Evolutionary conservation across 225 moss, liverwort and hornwort genomes (phyloP).

Genomic region (Polytrichum commune): DNA sequence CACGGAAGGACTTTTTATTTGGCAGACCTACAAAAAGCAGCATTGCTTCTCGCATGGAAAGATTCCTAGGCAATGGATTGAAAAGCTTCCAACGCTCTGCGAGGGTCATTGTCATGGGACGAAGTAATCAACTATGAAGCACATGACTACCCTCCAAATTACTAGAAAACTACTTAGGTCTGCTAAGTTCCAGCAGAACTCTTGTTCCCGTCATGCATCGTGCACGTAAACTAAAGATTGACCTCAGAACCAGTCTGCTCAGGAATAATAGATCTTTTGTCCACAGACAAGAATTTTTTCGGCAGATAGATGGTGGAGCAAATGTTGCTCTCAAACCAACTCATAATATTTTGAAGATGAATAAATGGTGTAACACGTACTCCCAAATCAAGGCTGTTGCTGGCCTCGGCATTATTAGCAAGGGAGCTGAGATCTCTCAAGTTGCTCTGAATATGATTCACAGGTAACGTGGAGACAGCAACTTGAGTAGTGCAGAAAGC

Average conservation of each 20-base stretch:
- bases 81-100: neutral
- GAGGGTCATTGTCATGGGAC: neutral
- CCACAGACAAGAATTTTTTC: too few relatives aligned
- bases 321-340: too few relatives aligned
- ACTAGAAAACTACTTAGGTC: neutral
- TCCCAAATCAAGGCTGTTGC: neutral
- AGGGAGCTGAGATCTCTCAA: neutral
- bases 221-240: neutral
- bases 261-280: too few relatives aligned
- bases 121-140: neutral
- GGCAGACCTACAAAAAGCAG: neutral
- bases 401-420: neutral
- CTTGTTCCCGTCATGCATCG: neutral
- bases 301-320: too few relatives aligned
- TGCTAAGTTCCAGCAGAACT: neutral
- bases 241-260: too few relatives aligned
- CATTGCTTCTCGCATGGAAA: neutral
- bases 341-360: too few relatives aligned
- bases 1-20: constrained; percentile 3
- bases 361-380: neutral
- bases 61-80: neutral
- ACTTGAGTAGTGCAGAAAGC: neutral
- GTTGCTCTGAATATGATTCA: neutral
- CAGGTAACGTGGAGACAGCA: neutral
- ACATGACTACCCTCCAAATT: neutral